A percentile compares a stretch with the other conserved stretches of the same genome.
Evolutionary conservation across 805 yeast species (phyloP).

Genomic region (Ogataea henricii): DNA sequence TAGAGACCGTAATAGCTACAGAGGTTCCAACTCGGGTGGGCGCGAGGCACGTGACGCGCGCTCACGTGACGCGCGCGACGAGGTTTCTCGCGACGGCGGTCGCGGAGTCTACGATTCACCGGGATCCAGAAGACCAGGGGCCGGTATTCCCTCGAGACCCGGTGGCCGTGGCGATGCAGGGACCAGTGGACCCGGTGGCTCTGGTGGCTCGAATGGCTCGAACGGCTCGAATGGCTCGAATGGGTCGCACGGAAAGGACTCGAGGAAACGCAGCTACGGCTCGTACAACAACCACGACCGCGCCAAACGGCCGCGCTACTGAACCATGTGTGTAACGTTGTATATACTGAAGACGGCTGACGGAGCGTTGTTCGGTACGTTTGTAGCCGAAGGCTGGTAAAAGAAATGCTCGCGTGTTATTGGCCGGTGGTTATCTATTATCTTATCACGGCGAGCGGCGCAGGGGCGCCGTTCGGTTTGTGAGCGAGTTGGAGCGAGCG

Average conservation of each 20-base stretch:
- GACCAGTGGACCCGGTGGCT: background rate
- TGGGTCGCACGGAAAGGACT: slow-evolving; percentile 1
- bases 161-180: slow-evolving; percentile 3
- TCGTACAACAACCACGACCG: slow-evolving; percentile 9
- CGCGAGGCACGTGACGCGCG: slow-evolving; percentile 3
- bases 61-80: slow-evolving; percentile 8
- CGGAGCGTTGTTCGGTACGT: background rate
- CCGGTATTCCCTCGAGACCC: slow-evolving; percentile 4
- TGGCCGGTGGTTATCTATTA: slow-evolving; percentile 3
- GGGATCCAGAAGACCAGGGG: background rate
- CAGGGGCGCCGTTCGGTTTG: background rate
- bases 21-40: background rate
- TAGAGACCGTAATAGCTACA: slow-evolving; percentile 2
- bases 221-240: too few species aligned
- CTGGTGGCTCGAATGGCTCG: slow-evolving; percentile 3
- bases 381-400: background rate
- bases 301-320: slow-evolving; percentile 20
- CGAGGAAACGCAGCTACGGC: slow-evolving; percentile 18
- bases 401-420: background rate
- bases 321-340: background rate
- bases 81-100: too few species aligned
- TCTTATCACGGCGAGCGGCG: slow-evolving; percentile 7
- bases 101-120: slow-evolving; percentile 1
- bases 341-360: background rate
- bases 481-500: background rate